A percentile compares a stretch with the other conserved stretches of the same genome.
These are phyloP conservation scores for Pharus latifolius DNA, from an alignment of 176 grass and related monocot species.

Conservation along the genomic window DNA sequence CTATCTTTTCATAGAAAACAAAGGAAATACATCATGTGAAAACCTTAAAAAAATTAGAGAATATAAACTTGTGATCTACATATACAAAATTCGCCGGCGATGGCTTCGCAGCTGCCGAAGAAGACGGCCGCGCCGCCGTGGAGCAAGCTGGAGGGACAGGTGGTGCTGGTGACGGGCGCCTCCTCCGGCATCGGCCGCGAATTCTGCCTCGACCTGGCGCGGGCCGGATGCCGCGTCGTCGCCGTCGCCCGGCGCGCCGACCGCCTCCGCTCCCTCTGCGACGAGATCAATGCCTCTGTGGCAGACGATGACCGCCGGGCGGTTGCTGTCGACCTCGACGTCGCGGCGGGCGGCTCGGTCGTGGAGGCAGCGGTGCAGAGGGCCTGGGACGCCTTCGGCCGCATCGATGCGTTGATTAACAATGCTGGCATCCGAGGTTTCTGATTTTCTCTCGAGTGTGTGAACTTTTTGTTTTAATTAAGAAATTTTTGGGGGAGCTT, in stretches of 20 bases:
- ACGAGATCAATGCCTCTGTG: constrained; percentile 52
- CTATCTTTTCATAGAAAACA: too few species aligned
- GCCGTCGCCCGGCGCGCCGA: constrained; percentile 55
- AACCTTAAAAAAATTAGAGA: too few species aligned
- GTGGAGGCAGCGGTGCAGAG: constrained; percentile 38
- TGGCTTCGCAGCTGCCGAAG: constrained; percentile 3
- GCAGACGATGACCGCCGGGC: neutral
- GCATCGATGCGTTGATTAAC: constrained; percentile 70
- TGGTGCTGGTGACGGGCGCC: constrained; percentile 84
- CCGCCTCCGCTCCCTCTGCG: constrained; percentile 72
- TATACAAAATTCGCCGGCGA: neutral
- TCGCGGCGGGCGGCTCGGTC: constrained; percentile 25
- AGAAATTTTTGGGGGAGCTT: neutral
- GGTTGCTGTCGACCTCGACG: constrained; percentile 57
- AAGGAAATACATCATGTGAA: too few species aligned
- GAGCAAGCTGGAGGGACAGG: constrained; percentile 53
- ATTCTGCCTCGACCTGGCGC: constrained; percentile 70
- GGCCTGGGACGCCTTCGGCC: constrained; percentile 70
- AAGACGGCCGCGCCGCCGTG: constrained; percentile 2
- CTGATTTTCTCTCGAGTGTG: neutral
- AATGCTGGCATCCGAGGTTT: constrained; percentile 82
- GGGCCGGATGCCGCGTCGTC: constrained; percentile 50
- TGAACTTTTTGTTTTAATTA: neutral
- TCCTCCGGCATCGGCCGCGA: constrained; percentile 84
- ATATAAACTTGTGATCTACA: too few species aligned